These are phyloP conservation scores for Flueggea neowawraea DNA, from an alignment of 441 rosid species.

Conservation along the genomic window DNA sequence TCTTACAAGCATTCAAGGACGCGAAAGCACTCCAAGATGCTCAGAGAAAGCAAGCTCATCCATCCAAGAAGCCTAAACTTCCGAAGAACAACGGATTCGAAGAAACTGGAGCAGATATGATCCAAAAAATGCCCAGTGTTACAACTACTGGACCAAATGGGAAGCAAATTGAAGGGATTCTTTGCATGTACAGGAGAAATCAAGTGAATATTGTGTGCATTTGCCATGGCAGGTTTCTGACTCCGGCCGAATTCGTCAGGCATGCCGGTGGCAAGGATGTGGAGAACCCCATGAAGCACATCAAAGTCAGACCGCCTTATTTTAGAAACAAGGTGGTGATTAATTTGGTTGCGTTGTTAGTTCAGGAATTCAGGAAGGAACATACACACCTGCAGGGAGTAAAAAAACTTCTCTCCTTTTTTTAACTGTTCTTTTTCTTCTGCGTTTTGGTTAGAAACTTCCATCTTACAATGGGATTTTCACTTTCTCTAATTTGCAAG, in stretches of 20 bases:
- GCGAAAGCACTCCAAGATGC: too few relatives aligned
- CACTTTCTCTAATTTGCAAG: too few relatives aligned
- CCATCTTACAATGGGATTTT: too few relatives aligned
- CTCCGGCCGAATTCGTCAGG: constrained; percentile 80
- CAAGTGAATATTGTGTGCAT: constrained; percentile 76
- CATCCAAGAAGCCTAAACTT: constrained; percentile 25
- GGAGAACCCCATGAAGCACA: constrained; percentile 65
- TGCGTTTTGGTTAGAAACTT: too few relatives aligned
- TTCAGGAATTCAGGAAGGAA: too few relatives aligned
- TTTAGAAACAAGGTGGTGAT: too few relatives aligned
- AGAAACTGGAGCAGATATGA: constrained; percentile 19
- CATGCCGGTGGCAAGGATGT: constrained; percentile 78
- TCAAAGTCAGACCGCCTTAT: constrained; percentile 19
- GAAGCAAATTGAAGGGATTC: constrained; percentile 58
- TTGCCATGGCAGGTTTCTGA: constrained; percentile 72
- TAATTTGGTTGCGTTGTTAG: too few relatives aligned
- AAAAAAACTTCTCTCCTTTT: too few relatives aligned
- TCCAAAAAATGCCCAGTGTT: constrained; percentile 78
- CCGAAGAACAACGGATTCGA: neutral
- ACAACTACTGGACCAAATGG: constrained; percentile 65
- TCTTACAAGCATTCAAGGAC: too few relatives aligned
- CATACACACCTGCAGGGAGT: too few relatives aligned
- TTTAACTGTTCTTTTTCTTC: too few relatives aligned
- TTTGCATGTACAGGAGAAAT: constrained; percentile 62
- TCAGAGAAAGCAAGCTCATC: neutral